These are phyloP conservation scores for Mikania micrantha DNA, from an alignment of 129 eudicot genomes.

Conservation along the genomic window DNA sequence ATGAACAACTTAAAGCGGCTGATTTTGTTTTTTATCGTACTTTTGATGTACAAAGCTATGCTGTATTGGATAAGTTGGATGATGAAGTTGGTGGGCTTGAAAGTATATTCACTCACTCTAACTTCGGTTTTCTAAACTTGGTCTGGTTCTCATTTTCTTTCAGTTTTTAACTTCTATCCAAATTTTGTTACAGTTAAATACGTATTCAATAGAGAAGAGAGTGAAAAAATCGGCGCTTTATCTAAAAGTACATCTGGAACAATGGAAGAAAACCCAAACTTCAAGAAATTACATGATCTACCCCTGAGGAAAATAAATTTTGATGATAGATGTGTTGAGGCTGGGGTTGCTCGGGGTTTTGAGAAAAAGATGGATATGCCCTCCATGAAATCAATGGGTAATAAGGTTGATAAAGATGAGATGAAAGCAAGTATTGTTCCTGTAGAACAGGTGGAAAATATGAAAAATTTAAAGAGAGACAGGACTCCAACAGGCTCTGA, in stretches of 20 bases:
- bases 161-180: conserved; percentile 10
- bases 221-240: conserved; percentile 16
- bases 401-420: conserved; percentile 9
- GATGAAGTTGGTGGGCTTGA: conserved; percentile 62
- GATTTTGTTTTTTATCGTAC: conserved; percentile 76
- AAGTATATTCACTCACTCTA: conserved; percentile 35
- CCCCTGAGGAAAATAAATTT: conserved; percentile 4
- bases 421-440: background rate
- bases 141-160: background rate
- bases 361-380: conserved; percentile 25
- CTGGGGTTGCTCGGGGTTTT: conserved; percentile 19
- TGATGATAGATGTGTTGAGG: conserved; percentile 9
- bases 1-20: conserved; percentile 52
- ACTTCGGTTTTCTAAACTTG: background rate
- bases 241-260: conserved; percentile 20
- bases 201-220: conserved; percentile 47
- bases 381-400: conserved; percentile 25
- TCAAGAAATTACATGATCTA: conserved; percentile 11
- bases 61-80: conserved; percentile 52
- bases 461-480: conserved; percentile 9
- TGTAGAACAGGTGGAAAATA: conserved; percentile 7
- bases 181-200: conserved; percentile 50
- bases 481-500: conserved; percentile 21
- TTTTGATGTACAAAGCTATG: conserved; percentile 50
- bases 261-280: conserved; percentile 30